Conservation (phyloP, 2,329 filamentous ascomycete genomes). For the Aspergillus fischeri region DNA sequence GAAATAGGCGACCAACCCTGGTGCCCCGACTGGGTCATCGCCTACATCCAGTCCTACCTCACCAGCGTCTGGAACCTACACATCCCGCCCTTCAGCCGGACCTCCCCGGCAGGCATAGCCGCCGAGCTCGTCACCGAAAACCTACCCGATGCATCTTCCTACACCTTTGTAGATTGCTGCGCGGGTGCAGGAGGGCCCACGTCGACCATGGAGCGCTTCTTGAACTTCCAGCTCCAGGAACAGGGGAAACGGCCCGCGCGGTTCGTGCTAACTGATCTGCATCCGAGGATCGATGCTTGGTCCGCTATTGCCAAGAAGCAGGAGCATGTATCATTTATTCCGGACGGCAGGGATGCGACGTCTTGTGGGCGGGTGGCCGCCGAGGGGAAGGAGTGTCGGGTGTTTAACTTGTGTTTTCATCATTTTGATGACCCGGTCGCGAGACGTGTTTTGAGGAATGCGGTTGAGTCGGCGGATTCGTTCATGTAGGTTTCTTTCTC, state of each 20-base stretch:
- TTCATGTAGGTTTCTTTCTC: conserved; percentile 18
- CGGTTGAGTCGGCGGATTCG: conserved; percentile 20
- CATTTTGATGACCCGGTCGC: conserved; percentile 67
- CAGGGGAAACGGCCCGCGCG: conserved; percentile 36
- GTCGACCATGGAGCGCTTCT: conserved; percentile 56
- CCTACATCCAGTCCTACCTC: conserved; percentile 36
- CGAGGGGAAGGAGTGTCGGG: conserved; percentile 57
- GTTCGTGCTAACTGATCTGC: conserved; percentile 64
- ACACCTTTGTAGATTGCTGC: conserved; percentile 71
- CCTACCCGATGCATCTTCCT: conserved; percentile 44
- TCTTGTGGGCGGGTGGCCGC: conserved; percentile 29
- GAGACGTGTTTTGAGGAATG: conserved; percentile 56
- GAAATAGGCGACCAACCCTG: conserved; percentile 66
- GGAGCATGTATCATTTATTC: conserved; percentile 57
- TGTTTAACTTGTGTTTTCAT: conserved; percentile 73
- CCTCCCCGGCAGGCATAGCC: conserved; percentile 12
- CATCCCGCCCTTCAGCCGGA: conserved; percentile 13
- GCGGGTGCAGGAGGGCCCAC: conserved; percentile 70
- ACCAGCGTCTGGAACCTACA: conserved; percentile 21
- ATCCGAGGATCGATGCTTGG: conserved; percentile 62
- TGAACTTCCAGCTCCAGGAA: conserved; percentile 46
- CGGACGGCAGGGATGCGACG: conserved; percentile 61
- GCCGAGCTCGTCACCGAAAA: conserved; percentile 27
- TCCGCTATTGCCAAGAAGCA: conserved; percentile 49
- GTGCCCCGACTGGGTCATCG: conserved; percentile 61